Base-by-base conservation (phyloP, 805 yeast species). In the Tetrapisispora phaffii region DNA sequence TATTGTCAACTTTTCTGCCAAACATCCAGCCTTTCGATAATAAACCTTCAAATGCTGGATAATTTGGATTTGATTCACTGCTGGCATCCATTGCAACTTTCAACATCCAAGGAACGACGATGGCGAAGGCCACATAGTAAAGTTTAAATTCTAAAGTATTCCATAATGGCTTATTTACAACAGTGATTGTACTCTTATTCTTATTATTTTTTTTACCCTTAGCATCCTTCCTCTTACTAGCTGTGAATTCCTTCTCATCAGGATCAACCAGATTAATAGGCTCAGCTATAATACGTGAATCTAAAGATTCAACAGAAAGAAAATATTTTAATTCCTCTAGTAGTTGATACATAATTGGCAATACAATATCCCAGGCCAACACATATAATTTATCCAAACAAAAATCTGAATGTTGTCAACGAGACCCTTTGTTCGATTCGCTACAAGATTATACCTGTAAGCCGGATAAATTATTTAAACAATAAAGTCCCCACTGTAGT, bases 1-100 rank as follows among this genome's bases (percentile, higher is more conserved):
- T 83, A 60, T 90, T 89, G 62, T 93, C 98, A 35, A 87, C 95
- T 63, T 82, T 83, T 22, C 96, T 68, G 8, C 95, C 96, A 59
- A 82, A 77, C 54, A 88, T 67, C 97, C 97, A 90, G 4, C 98
- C 97, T 6, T 77, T 70, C 24, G 82, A 72, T 42, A 90, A 68
- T 33, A 81, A 66, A 41, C 76, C 73, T 51, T 74, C 74, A 57
- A 75, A 87, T 41, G 69, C 68, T 17, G 74, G 72, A 58, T 82
- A 90, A 58, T 87, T 87, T 10, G 83, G 80, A 55, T 85, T 86
- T 2, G 78, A 68, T 51, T 80, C 82, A 55, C 79, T 79, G 29
- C 89, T 81, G 8, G 94, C 90, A 32, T 77, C 82, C 75, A 84
- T 75, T 1, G 93, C 95, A 0, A 93, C 79, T 53, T 76, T 76